Conservation (phyloP, 306 rosid species). For the Vigna angularis region DNA sequence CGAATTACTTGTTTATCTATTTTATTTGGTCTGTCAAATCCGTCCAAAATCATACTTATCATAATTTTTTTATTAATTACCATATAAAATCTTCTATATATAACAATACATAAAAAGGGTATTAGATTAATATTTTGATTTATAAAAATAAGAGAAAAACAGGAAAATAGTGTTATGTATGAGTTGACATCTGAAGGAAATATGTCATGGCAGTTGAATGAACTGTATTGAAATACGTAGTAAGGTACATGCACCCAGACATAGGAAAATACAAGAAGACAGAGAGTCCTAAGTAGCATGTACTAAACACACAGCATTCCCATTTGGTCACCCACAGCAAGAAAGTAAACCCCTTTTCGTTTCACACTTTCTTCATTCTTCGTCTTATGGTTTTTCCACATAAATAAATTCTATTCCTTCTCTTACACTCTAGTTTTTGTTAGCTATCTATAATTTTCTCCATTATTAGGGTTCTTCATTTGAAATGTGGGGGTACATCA, state of each 20-base stretch:
- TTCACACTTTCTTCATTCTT: conserved; percentile 44
- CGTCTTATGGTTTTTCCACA: not conserved
- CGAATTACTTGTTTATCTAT: no score
- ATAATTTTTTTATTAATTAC: no score
- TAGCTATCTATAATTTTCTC: conserved; percentile 11
- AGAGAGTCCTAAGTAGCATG: not conserved
- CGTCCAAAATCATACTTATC: no score
- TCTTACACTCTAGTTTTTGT: conserved; percentile 1
- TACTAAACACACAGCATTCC: conserved; percentile 9
- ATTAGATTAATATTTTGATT: no score
- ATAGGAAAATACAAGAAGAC: not conserved
- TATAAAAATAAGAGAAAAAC: no score
- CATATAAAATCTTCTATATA: no score
- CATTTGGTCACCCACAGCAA: not conserved
- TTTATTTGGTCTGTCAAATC: no score
- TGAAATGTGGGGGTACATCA: conserved; percentile 74
- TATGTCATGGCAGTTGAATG: not conserved
- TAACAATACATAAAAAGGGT: not conserved
- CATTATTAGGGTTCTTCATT: conserved; percentile 66
- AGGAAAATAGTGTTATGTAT: not conserved
- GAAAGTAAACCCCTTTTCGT: conserved; percentile 25
- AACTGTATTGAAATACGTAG: conserved; percentile 12
- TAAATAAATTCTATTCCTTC: not conserved
- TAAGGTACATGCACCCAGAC: conserved; percentile 19
- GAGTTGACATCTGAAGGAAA: not conserved